These are phyloP conservation scores for Phytophthora sojae DNA, from an alignment of 352 stramenopile genomes.

Conservation along the genomic window DNA sequence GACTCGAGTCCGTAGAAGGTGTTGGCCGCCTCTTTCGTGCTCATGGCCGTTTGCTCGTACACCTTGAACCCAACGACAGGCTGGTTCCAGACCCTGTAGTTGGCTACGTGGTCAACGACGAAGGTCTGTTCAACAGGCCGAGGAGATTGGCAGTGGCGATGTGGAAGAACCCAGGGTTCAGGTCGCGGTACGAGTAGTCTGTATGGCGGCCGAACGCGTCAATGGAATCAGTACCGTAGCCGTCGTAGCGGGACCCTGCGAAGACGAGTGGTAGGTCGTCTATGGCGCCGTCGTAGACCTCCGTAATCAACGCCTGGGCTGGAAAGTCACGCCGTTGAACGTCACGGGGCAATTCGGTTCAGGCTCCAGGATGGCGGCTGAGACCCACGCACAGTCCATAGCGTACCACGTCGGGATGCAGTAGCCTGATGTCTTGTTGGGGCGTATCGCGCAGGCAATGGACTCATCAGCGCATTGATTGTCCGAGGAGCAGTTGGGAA, in stretches of 20 bases:
- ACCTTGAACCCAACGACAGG: background rate
- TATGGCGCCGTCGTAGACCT: too few species aligned
- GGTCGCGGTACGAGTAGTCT: background rate
- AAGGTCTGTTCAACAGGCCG: background rate
- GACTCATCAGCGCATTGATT: too few species aligned
- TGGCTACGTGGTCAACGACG: background rate
- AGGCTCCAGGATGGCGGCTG: too few species aligned
- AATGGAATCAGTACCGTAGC: too few species aligned
- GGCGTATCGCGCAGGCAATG: too few species aligned
- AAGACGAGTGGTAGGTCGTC: too few species aligned
- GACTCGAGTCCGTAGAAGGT: background rate
- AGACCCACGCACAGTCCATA: conserved; percentile 15
- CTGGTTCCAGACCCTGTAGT: background rate
- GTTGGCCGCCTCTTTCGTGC: background rate
- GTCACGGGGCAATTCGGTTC: too few species aligned
- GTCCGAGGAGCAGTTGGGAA: too few species aligned
- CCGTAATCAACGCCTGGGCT: too few species aligned
- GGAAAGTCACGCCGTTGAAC: too few species aligned
- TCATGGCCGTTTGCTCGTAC: background rate
- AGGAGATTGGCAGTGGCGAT: background rate
- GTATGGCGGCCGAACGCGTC: too few species aligned
- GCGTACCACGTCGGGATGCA: conserved; percentile 70
- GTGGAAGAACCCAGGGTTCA: background rate
- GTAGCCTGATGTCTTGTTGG: conserved; percentile 24
- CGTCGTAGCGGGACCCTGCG: too few species aligned